Conservation (phyloP, 768 basidiomycete genomes). For the Asterophora parasitica region DNA sequence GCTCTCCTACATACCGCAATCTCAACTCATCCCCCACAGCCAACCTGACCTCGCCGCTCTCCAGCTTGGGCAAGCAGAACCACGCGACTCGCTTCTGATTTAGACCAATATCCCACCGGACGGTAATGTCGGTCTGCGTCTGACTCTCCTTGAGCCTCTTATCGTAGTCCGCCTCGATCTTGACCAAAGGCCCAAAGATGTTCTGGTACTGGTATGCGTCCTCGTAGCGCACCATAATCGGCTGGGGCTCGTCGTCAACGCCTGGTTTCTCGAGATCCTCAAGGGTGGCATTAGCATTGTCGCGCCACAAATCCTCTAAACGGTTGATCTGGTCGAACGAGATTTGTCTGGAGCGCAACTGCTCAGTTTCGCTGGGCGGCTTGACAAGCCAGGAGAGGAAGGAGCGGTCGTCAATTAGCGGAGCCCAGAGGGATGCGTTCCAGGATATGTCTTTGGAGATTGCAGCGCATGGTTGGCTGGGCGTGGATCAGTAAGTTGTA, state of each 20-base stretch:
- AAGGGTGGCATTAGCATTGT: slow-evolving; percentile 89
- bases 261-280: slow-evolving; percentile 97
- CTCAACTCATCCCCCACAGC: slow-evolving; percentile 96
- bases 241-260: slow-evolving; percentile 96
- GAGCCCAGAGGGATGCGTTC: slow-evolving; percentile 97
- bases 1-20: slow-evolving; percentile 81
- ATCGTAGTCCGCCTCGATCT: slow-evolving; percentile 99
- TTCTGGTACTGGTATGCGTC: slow-evolving; percentile 99
- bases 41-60: slow-evolving; percentile 94
- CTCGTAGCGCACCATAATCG: slow-evolving; percentile 86
- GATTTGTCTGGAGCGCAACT: slow-evolving; percentile 93
- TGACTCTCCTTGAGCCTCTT: slow-evolving; percentile 97
- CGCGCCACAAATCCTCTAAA: slow-evolving; percentile 96
- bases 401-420: slow-evolving; percentile 95
- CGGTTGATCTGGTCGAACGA: slow-evolving; percentile 97
- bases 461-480: slow-evolving; percentile 94
- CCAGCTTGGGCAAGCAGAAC: slow-evolving; percentile 94
- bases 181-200: slow-evolving; percentile 97
- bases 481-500: slow-evolving; percentile 4
- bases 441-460: slow-evolving; percentile 97
- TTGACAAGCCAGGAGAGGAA: slow-evolving; percentile 99
- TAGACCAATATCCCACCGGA: slow-evolving; percentile 96
- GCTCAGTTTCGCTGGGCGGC: slow-evolving; percentile 93
- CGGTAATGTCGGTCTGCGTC: slow-evolving; percentile 94
- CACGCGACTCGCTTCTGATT: slow-evolving; percentile 99